A percentile compares a stretch with the other conserved stretches of the same genome.
Evolutionary conservation across 2,329 filamentous ascomycete species (phyloP).

Genomic region (Ascosphaera apis): DNA sequence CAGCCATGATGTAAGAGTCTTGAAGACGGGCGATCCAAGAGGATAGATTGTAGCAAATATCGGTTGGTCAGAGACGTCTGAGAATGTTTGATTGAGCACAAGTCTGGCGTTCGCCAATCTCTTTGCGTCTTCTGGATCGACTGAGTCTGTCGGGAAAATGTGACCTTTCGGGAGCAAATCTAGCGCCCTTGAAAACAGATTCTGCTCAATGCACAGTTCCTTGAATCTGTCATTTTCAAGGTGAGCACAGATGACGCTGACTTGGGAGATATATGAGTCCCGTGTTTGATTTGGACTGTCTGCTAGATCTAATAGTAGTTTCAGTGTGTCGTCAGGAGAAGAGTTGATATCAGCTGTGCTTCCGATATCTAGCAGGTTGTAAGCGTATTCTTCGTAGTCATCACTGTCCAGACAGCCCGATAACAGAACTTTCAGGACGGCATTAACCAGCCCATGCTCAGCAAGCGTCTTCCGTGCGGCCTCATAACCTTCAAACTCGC

Average conservation of each 20-base stretch:
- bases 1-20: conserved; percentile 19
- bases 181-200: conserved; percentile 13
- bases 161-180: conserved; percentile 13
- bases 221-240: conserved; percentile 19
- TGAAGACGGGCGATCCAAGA: conserved; percentile 14
- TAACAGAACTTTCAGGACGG: conserved; percentile 15
- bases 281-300: conserved; percentile 9
- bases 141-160: conserved; percentile 8
- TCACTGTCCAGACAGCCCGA: conserved; percentile 13
- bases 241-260: conserved; percentile 13
- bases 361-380: conserved; percentile 18
- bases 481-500: conserved; percentile 16
- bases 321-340: conserved; percentile 14
- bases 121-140: conserved; percentile 14
- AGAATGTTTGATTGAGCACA: conserved; percentile 18
- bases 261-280: conserved; percentile 10
- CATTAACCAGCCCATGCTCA: conserved; percentile 14
- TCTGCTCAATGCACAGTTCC: conserved; percentile 12
- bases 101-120: conserved; percentile 14
- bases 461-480: conserved; percentile 18
- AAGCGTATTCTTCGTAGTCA: conserved; percentile 15
- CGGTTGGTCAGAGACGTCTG: conserved; percentile 18
- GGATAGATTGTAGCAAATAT: conserved; percentile 18
- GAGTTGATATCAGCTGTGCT: conserved; percentile 5
- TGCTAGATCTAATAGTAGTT: conserved; percentile 14